Base-by-base conservation (phyloP, 805 yeast species). In the Candida silvicultrix region DNA sequence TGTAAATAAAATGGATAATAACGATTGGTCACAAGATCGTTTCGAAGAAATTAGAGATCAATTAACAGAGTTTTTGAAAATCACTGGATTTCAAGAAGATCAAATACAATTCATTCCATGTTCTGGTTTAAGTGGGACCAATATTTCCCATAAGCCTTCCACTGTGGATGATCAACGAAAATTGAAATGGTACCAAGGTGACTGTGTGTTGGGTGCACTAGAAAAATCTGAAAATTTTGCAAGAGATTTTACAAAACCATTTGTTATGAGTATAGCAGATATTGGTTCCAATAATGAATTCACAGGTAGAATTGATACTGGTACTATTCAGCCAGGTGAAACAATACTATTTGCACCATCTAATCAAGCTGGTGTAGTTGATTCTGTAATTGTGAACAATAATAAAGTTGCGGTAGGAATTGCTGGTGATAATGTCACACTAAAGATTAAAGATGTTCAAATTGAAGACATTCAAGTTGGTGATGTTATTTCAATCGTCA, bases 1-100 rank as follows among this genome's bases (percentile, higher is more conserved):
- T 64, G 80, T 85, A 75, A 86, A 86, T 89, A 86, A 86, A 87
- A 87, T 86, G 95, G 95, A 86, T 80, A 82, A 94, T 70, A 89
- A 83, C 68, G 83, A 85, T 69, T 86, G 95, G 95, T 77, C 80
- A 60, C 80, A 86, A 78, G 68, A 75, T 62, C 83, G 95, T 75
- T 87, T 74, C 77, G 80, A 81, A 61, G 89, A 84, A 70, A 84
- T 83, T 62, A 67, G 73, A 69, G 81, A 81, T 79, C 89, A 85
- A 74, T 77, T 87, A 62, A 67, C 84, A 56, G 81, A 80, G 76
- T 84, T 84, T 79, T 80, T 83, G 78, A 82, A 81, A 84, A 78
- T 83, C 80, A 89, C 82, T 60, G 92, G 92, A 71, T 84, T 74
- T 85, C 80, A 79, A 79, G 84, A 86, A 67, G 78, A 82, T 80